Conservation (phyloP, 345 rosid species). For the Salix brachista region DNA sequence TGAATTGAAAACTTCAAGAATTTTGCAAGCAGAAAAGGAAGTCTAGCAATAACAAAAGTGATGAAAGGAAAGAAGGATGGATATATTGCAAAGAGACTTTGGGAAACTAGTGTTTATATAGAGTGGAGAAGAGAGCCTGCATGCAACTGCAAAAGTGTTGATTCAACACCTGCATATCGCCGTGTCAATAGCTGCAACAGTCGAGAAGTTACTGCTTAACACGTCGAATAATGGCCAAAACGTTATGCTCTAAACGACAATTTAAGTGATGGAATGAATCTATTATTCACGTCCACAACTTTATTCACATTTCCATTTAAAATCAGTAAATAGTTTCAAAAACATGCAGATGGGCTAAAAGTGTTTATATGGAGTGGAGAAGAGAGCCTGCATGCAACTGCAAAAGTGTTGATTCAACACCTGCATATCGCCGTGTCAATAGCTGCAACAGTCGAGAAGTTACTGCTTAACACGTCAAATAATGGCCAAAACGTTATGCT, state of each 20-base stretch:
- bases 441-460: background rate
- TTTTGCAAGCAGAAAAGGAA: background rate
- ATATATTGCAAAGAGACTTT: background rate
- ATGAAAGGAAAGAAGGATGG: background rate
- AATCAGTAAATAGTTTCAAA: background rate
- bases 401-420: background rate
- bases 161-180: background rate
- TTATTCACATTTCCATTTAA: background rate
- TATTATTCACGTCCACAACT: background rate
- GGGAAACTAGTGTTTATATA: background rate
- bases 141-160: background rate
- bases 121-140: background rate
- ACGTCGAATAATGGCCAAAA: background rate
- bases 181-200: background rate
- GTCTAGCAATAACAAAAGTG: background rate
- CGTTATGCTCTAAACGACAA: background rate
- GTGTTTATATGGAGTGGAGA: background rate
- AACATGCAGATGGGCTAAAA: background rate
- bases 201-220: background rate
- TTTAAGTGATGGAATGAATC: background rate
- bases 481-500: background rate
- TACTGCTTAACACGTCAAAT: background rate
- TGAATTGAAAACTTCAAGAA: background rate
- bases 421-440: background rate
- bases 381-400: slow-evolving; percentile 1